Evolutionary conservation across 306 rosid species (phyloP), one percentile per base, ranked within the genome.

Genomic region (Echinosophora koreensis): DNA sequence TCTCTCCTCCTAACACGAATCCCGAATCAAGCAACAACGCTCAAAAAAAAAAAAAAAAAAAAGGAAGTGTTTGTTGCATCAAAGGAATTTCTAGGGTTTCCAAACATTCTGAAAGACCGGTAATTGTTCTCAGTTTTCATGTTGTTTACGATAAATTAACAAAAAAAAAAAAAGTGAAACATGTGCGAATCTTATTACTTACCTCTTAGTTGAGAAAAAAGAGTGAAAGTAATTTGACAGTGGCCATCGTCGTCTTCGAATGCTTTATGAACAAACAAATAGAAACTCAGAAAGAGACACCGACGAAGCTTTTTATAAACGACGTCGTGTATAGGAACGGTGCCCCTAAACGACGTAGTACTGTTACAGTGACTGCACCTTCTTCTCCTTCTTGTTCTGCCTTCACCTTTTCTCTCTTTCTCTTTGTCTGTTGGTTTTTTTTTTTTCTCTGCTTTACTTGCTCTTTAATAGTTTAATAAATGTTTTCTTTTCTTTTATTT

Each of bases 81-180:
- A n/a, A 37, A 30, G 8, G 0, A 17, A 58, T 14, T 58, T 61
- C 50, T 79, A 86, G 89, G 89, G 84, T 86, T 82, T 80, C 30
- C 8, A 71, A 38, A 37, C 37, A 18, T 35, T 13, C 11, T 14
- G 5, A 11, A 35, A 30, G 32, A 30, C 32, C 32, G 2, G 32
- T 30, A 30, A 30, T 30, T 30, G 3, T 30, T 30, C 32, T 30
- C 32, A 30, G 32, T 30, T 30, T 30, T 30, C 32, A 30, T 30
- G 32, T 30, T 30, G 3, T 3, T 2, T 30, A 30, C 2, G 32
- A 30, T 6, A 3, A 37, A 37, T 37, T 37, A 37, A 37, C 41
- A 37, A 0, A 37, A 37, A 4, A 37, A 37, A 37, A 37, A 37
- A 0, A 37, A 37, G 38, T 37, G 50, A 78, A 55, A 57, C 51